These are phyloP conservation scores for Collybia mongolica DNA, from an alignment of 768 basidiomycete species.

Conservation along the genomic window DNA sequence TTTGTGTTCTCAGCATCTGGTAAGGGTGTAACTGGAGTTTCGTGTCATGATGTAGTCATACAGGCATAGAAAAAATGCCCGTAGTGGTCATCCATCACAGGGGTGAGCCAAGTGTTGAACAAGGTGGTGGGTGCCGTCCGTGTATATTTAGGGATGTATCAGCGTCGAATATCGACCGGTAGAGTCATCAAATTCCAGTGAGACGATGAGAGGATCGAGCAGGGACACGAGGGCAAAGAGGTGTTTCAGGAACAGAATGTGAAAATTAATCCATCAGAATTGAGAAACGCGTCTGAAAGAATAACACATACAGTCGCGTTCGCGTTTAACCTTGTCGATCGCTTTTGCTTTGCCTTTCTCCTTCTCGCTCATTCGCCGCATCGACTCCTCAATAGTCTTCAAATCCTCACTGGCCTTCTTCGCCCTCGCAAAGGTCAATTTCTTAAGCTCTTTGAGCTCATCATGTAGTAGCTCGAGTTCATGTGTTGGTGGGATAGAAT, in stretches of 20 bases:
- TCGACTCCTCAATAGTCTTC: constrained; percentile 70
- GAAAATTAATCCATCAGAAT: constrained; percentile 21
- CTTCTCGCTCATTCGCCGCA: constrained; percentile 74
- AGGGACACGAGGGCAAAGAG: constrained; percentile 2
- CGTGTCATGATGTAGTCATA: not conserved
- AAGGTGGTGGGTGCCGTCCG: no score
- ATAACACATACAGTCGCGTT: constrained; percentile 69
- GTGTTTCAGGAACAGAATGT: constrained; percentile 8
- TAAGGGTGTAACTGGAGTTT: constrained; percentile 42
- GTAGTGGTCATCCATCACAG: no score
- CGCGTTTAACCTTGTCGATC: constrained; percentile 70
- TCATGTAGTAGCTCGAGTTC: constrained; percentile 66
- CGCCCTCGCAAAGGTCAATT: constrained; percentile 57
- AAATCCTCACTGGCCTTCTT: constrained; percentile 79
- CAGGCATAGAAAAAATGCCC: no score
- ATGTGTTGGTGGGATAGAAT: constrained; percentile 67
- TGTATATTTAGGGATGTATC: no score
- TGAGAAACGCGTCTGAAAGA: constrained; percentile 13
- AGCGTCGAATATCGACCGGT: no score
- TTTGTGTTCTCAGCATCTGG: constrained; percentile 51
- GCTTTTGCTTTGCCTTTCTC: constrained; percentile 72
- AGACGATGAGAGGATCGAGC: not conserved
- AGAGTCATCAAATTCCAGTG: not conserved
- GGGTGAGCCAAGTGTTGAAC: no score
- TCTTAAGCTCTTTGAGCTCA: constrained; percentile 57